phyloP scores from a whole-genome alignment of 1,284 basidiomycete species.

The Ceratobasidium sp. region DNA sequence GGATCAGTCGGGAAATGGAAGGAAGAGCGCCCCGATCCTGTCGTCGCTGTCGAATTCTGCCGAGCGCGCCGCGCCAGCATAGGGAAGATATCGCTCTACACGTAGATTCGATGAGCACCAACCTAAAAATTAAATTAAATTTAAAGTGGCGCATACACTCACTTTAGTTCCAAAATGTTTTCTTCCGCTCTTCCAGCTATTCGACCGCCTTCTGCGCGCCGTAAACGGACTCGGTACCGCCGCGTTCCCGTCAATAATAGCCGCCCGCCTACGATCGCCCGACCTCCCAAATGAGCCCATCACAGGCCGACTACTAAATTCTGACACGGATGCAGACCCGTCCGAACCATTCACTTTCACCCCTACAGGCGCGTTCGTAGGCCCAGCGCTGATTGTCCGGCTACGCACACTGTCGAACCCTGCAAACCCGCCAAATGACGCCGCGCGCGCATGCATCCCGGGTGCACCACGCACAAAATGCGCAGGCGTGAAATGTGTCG shows the following conservation, averaged over 20 bases:
- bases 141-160: slow-evolving; percentile 29
- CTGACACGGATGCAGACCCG: slow-evolving; percentile 18
- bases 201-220: slow-evolving; percentile 20
- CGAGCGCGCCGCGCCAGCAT: slow-evolving; percentile 31
- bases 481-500: slow-evolving; percentile 30
- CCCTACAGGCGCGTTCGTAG: neutral
- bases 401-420: neutral
- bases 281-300: slow-evolving; percentile 36
- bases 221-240: slow-evolving; percentile 32
- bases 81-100: slow-evolving; percentile 34
- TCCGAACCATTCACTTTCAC: slow-evolving; percentile 16
- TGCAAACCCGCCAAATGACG: slow-evolving; percentile 26
- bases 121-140: too few relatives aligned
- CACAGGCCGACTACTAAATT: slow-evolving; percentile 21
- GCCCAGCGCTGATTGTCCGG: slow-evolving; percentile 23
- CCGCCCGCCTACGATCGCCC: slow-evolving; percentile 35
- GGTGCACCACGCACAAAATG: slow-evolving; percentile 4
- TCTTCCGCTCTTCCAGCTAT: slow-evolving; percentile 40
- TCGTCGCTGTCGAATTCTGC: slow-evolving; percentile 14
- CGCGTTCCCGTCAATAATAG: slow-evolving; percentile 29
- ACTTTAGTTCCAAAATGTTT: slow-evolving; percentile 37
- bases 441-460: slow-evolving; percentile 28
- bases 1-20: slow-evolving; percentile 26
- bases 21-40: slow-evolving; percentile 18
- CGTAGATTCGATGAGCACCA: too few relatives aligned